Percentiles rank a stretch among this genome's conserved stretches.
Evolutionary conservation across 345 rosid species (phyloP).

Genomic region (Gynandropsis gynandra): DNA sequence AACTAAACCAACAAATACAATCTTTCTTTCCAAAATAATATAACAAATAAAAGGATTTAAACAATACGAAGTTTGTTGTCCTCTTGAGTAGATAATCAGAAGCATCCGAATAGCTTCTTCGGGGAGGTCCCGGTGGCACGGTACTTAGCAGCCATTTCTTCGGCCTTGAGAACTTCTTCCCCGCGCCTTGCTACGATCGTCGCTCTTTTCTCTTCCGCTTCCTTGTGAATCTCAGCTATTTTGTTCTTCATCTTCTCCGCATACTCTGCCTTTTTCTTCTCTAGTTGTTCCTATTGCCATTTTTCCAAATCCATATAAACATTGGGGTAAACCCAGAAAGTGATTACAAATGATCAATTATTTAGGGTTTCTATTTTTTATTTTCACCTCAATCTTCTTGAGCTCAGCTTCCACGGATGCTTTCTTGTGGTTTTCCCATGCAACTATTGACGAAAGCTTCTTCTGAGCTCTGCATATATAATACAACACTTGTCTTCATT

Average conservation of each 20-base stretch:
- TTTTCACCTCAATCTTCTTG: slow-evolving; percentile 27
- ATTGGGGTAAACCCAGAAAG: background rate
- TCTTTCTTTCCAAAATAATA: background rate
- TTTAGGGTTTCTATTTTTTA: no score
- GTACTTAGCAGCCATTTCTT: slow-evolving; percentile 75
- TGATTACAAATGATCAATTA: no score
- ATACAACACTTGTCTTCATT: no score
- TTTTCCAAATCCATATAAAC: background rate
- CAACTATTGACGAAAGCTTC: slow-evolving; percentile 22
- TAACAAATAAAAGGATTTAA: background rate
- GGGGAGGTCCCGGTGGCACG: slow-evolving; percentile 74
- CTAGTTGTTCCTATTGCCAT: slow-evolving; percentile 52
- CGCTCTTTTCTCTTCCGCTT: slow-evolving; percentile 82
- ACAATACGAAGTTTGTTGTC: background rate
- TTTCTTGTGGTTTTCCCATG: slow-evolving; percentile 32
- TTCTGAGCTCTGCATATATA: slow-evolving; percentile 20
- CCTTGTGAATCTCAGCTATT: slow-evolving; percentile 62
- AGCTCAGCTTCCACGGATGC: slow-evolving; percentile 27
- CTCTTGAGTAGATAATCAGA: background rate
- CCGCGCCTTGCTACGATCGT: slow-evolving; percentile 63
- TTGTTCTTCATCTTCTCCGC: slow-evolving; percentile 85
- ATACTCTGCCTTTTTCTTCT: slow-evolving; percentile 69
- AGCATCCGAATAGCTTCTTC: slow-evolving; percentile 40
- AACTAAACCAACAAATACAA: background rate
- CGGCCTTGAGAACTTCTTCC: slow-evolving; percentile 85